Conservation (phyloP, 192 early-diverging fungal species). For the Radiomyces spectabilis region DNA sequence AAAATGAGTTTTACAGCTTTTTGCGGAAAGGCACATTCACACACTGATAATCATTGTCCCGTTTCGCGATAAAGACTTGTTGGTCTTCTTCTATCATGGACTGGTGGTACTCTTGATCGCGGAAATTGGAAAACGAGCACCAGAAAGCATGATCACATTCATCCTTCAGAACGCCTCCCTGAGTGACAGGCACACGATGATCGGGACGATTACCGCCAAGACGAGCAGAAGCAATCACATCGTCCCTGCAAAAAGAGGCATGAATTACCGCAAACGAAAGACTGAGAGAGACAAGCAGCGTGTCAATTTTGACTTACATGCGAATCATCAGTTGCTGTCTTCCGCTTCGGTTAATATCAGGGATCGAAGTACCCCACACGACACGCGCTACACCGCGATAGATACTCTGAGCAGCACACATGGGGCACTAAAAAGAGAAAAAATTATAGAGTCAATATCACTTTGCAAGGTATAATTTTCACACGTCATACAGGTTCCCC, state of each 20-base stretch:
- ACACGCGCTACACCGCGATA: conserved; percentile 19
- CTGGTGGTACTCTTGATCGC: too few relatives aligned
- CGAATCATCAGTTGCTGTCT: conserved; percentile 14
- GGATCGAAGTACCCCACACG: conserved; percentile 18
- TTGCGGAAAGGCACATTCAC: too few relatives aligned
- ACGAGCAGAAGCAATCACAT: conserved; percentile 6
- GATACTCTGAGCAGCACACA: conserved; percentile 19
- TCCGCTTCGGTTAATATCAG: conserved; percentile 18
- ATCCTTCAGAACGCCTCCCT: too few relatives aligned
- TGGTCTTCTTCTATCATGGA: too few relatives aligned
- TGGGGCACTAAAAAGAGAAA: conserved; percentile 5
- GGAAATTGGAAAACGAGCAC: too few relatives aligned
- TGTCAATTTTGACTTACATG: conserved; percentile 1
- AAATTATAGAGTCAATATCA: not conserved
- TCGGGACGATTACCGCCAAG: conserved; percentile 10
- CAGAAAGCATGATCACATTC: too few relatives aligned
- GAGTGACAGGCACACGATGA: too few relatives aligned
- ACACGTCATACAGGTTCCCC: conserved; percentile 16
- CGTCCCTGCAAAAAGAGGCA: conserved; percentile 1
- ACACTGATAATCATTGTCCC: too few relatives aligned
- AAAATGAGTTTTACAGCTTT: too few relatives aligned
- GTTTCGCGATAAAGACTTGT: too few relatives aligned
- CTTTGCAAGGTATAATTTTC: too few relatives aligned
- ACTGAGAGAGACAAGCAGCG: not conserved
- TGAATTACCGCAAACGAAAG: too few relatives aligned